phyloP scores from a whole-genome alignment of 1,284 basidiomycete species.

The Pholiota adiposa region DNA sequence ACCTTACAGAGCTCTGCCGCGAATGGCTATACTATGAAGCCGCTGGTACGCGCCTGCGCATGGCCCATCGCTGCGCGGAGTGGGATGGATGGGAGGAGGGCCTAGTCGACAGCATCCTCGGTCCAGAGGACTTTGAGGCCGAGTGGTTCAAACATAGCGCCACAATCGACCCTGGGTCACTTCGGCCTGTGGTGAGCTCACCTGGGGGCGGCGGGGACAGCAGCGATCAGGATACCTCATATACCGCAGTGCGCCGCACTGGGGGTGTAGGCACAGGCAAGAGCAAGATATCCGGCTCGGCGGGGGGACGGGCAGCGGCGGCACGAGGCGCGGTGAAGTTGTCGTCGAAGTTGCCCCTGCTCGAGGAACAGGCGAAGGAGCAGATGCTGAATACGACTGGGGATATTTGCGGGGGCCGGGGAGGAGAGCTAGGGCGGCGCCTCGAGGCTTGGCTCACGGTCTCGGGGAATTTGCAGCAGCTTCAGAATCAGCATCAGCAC shows the following conservation, averaged over 20 bases:
- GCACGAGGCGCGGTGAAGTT: conserved; percentile 19
- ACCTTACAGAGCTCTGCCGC: conserved; percentile 48
- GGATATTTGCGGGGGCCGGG: conserved; percentile 75
- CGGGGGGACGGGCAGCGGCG: not conserved
- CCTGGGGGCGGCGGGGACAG: conserved; percentile 4
- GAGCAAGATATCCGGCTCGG: not conserved
- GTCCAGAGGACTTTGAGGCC: conserved; percentile 66
- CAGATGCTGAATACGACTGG: conserved; percentile 69
- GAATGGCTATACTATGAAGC: conserved; percentile 77
- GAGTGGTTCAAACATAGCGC: conserved; percentile 60
- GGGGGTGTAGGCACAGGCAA: not conserved
- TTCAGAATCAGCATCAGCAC: not conserved
- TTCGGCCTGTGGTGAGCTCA: conserved; percentile 19
- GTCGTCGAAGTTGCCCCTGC: conserved; percentile 45
- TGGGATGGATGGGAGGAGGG: conserved; percentile 91
- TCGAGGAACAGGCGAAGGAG: conserved; percentile 67
- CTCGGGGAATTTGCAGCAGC: conserved; percentile 27
- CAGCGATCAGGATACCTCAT: not conserved
- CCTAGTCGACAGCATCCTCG: conserved; percentile 71
- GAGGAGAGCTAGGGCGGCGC: conserved; percentile 72
- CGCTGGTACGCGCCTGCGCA: conserved; percentile 63
- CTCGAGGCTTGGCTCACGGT: conserved; percentile 72
- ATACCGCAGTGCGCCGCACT: not conserved
- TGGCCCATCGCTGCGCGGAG: conserved; percentile 77
- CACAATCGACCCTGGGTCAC: conserved; percentile 31